Percentiles rank a stretch among this genome's conserved stretches.
phyloP scores from a whole-genome alignment of 1,284 basidiomycete genomes.

The Xerocomus minutiporus region DNA sequence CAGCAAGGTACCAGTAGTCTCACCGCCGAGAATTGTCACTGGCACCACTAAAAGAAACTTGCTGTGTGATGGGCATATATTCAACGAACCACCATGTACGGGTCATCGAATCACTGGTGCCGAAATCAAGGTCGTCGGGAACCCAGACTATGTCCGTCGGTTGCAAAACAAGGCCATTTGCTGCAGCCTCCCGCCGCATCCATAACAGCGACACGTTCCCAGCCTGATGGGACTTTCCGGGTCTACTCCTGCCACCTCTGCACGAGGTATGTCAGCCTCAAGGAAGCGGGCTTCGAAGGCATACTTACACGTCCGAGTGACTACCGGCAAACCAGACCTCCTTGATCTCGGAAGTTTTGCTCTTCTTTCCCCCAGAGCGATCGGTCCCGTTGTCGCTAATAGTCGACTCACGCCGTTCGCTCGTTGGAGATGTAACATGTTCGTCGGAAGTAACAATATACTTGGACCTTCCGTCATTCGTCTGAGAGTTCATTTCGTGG shows the following conservation, averaged over 20 bases:
- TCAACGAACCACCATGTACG: constrained; percentile 22
- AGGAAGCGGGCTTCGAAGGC: background rate
- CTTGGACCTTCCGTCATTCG: constrained; percentile 8
- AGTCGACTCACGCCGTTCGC: background rate
- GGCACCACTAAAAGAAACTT: constrained; percentile 18
- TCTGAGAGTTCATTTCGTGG: constrained; percentile 24
- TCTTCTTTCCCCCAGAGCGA: background rate
- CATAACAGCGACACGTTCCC: constrained; percentile 27
- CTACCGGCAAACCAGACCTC: constrained; percentile 34
- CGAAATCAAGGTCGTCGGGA: constrained; percentile 24
- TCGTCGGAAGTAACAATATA: background rate
- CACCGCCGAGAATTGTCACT: constrained; percentile 17
- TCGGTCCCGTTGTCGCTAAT: background rate
- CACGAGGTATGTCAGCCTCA: background rate
- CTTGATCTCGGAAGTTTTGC: constrained; percentile 17
- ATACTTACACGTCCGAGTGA: constrained; percentile 33
- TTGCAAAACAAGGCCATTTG: constrained; percentile 18
- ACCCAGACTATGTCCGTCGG: constrained; percentile 25
- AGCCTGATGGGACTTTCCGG: constrained; percentile 14
- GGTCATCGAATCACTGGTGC: constrained; percentile 19
- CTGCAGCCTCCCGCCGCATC: constrained; percentile 27
- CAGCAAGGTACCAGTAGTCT: background rate
- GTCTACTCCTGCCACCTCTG: constrained; percentile 23
- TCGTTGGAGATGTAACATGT: background rate
- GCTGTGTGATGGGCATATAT: constrained; percentile 27